Conservation (phyloP, 805 yeast species). For the Spencermartinsiella europaea region DNA sequence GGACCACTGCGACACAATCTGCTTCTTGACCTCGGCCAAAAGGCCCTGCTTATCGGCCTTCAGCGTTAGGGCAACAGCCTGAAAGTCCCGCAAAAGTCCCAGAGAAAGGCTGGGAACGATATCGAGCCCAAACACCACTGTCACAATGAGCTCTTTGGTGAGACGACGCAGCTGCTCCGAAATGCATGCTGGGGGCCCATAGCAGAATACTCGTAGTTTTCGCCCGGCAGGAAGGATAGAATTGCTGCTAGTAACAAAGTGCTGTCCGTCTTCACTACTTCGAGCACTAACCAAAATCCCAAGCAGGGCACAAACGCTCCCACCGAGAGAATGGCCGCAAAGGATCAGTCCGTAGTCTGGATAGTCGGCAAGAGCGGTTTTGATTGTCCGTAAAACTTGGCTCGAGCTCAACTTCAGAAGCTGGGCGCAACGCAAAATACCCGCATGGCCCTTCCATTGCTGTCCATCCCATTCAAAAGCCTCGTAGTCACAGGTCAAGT, state of each 20-base stretch:
- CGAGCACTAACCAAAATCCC: conserved; percentile 25
- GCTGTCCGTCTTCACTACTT: conserved; percentile 7
- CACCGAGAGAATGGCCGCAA: conserved; percentile 34
- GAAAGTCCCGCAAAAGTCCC: conserved; percentile 30
- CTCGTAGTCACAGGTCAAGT: conserved; percentile 30
- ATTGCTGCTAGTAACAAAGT: conserved; percentile 23
- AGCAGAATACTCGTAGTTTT: conserved; percentile 28
- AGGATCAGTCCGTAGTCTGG: conserved; percentile 30
- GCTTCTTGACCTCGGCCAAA: conserved; percentile 23
- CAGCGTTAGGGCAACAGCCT: conserved; percentile 26
- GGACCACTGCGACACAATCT: conserved; percentile 26
- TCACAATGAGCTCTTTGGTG: conserved; percentile 25
- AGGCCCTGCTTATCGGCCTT: conserved; percentile 24
- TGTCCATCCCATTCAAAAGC: conserved; percentile 28
- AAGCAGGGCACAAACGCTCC: conserved; percentile 31
- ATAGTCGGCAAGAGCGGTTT: conserved; percentile 23
- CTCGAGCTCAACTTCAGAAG: conserved; percentile 20
- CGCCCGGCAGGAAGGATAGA: conserved; percentile 27
- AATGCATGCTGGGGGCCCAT: conserved; percentile 32
- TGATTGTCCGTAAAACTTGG: conserved; percentile 27
- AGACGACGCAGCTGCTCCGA: conserved; percentile 23
- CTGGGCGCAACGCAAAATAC: conserved; percentile 30
- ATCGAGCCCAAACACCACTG: conserved; percentile 31
- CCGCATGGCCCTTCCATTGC: conserved; percentile 28
- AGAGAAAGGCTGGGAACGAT: conserved; percentile 32